phyloP scores from a whole-genome alignment of 2,329 filamentous ascomycete genomes.

The Pseudopithomyces maydicus region DNA sequence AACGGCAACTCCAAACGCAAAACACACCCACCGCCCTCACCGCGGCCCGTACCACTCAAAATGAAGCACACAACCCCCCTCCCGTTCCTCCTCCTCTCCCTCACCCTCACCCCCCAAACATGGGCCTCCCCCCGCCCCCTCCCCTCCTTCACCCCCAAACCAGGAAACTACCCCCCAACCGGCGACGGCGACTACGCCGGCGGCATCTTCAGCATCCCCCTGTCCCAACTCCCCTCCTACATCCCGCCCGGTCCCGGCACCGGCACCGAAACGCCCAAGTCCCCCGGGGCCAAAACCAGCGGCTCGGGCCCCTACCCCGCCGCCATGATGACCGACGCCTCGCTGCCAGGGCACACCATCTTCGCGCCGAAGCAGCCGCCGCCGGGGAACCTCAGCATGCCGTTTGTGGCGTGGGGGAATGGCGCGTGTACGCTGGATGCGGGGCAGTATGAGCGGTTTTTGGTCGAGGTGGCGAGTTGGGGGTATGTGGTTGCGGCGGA shows the following conservation, averaged over 20 bases:
- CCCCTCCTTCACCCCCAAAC: constrained; percentile 17
- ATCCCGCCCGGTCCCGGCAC: constrained; percentile 7
- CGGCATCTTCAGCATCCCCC: constrained; percentile 26
- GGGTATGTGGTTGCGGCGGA: constrained; percentile 28
- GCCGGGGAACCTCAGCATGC: constrained; percentile 18
- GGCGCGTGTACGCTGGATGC: constrained; percentile 20
- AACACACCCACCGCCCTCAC: too few relatives aligned
- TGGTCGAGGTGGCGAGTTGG: constrained; percentile 25
- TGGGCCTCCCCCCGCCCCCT: not conserved
- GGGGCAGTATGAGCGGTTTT: constrained; percentile 19
- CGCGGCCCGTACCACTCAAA: not conserved
- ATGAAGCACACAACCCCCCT: not conserved
- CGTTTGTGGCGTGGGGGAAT: constrained; percentile 27
- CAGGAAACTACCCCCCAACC: constrained; percentile 25
- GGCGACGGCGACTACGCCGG: constrained; percentile 27
- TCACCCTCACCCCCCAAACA: not conserved
- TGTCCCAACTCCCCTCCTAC: constrained; percentile 23
- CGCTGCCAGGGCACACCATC: constrained; percentile 21
- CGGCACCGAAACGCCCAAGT: constrained; percentile 15
- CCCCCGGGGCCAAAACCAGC: constrained; percentile 18
- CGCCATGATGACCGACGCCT: constrained; percentile 21
- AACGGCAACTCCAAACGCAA: too few relatives aligned
- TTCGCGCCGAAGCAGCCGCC: constrained; percentile 21
- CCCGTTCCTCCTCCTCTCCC: not conserved
- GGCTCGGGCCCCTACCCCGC: constrained; percentile 28